These are phyloP conservation scores for Kodamaea leandrae DNA, from an alignment of 805 yeast genomes.

Conservation along the genomic window DNA sequence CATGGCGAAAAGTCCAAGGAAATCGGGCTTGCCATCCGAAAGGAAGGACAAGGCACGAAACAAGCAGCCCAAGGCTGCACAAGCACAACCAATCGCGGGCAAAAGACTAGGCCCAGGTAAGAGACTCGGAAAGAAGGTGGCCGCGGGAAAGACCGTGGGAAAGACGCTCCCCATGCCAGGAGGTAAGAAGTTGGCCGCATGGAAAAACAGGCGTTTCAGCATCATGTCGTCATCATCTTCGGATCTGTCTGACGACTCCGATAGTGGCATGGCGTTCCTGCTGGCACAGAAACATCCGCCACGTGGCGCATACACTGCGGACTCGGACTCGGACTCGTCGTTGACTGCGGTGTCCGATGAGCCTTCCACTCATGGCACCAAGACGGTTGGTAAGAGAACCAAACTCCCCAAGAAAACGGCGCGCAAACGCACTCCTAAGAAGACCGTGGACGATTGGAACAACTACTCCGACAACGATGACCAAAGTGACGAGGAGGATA, in stretches of 20 bases:
- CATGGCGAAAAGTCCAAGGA: constrained; percentile 37
- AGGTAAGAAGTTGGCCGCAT: not conserved
- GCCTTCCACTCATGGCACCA: constrained; percentile 15
- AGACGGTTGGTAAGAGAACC: constrained; percentile 11
- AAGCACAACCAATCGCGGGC: not conserved
- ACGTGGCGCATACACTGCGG: not conserved
- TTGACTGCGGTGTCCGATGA: constrained; percentile 38
- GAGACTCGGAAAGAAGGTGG: constrained; percentile 10
- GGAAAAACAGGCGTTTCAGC: constrained; percentile 27
- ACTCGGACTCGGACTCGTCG: constrained; percentile 37
- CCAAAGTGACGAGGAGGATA: constrained; percentile 20
- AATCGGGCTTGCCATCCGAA: constrained; percentile 10
- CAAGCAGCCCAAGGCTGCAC: too few species aligned
- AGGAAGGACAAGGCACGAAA: not conserved
- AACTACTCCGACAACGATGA: constrained; percentile 24
- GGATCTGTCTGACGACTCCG: constrained; percentile 12
- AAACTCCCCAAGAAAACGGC: constrained; percentile 10
- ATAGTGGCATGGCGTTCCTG: constrained; percentile 2
- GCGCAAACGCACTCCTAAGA: constrained; percentile 24
- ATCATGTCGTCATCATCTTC: constrained; percentile 32
- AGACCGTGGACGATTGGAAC: constrained; percentile 22
- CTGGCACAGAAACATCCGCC: constrained; percentile 6
- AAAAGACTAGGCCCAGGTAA: not conserved
- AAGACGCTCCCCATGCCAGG: not conserved
- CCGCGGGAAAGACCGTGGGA: not conserved